Percentiles rank a stretch among this genome's conserved stretches.
Conservation (phyloP, 345 rosid species). For the Gossypium arboreum region DNA sequence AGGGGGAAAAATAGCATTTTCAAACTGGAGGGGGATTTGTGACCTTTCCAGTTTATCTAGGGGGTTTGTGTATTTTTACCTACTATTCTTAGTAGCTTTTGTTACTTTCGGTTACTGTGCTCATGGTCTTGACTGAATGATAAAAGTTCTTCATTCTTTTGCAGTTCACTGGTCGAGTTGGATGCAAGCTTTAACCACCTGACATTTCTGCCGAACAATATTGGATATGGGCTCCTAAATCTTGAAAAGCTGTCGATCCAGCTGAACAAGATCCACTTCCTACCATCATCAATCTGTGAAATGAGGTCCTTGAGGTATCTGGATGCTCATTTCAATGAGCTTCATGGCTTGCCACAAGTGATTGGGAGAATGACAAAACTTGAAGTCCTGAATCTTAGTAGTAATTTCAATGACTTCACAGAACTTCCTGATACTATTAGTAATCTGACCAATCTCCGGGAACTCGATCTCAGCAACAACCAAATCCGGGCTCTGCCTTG, state of each 20-base stretch:
- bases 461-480: constrained; percentile 97
- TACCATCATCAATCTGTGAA: constrained; percentile 75
- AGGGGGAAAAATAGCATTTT: neutral
- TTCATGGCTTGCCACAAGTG: constrained; percentile 63
- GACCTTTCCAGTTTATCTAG: neutral
- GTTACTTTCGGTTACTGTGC: neutral
- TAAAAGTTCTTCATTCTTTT: neutral
- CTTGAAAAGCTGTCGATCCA: constrained; percentile 66
- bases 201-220: constrained; percentile 58
- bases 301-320: constrained; percentile 61
- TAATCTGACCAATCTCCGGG: constrained; percentile 66
- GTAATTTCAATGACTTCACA: constrained; percentile 75
- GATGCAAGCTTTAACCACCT: constrained; percentile 85
- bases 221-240: constrained; percentile 66
- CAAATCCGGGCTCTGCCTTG: constrained; percentile 73
- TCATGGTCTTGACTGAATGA: neutral
- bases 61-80: neutral
- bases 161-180: constrained; percentile 73
- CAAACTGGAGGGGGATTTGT: neutral
- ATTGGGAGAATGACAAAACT: constrained; percentile 72
- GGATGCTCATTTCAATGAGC: constrained; percentile 91
- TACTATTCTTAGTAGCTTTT: neutral
- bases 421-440: constrained; percentile 66
- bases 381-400: constrained; percentile 70
- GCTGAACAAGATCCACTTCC: constrained; percentile 62